Conservation (phyloP, 768 basidiomycete species). For the Dioszegia hungarica region DNA sequence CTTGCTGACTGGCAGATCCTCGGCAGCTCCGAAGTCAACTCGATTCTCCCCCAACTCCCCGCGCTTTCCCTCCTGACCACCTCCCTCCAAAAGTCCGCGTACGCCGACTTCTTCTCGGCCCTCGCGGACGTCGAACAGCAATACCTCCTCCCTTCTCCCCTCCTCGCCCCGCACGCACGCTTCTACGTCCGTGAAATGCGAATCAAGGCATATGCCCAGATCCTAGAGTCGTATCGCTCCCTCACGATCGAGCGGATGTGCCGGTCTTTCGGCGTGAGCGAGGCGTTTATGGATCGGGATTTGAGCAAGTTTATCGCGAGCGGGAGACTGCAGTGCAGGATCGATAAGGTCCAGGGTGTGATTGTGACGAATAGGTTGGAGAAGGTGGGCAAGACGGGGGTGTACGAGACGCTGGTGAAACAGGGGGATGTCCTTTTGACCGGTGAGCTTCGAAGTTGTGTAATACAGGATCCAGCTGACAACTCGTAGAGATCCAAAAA, state of each 20-base stretch:
- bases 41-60: slow-evolving; percentile 75
- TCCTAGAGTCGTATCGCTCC: slow-evolving; percentile 84
- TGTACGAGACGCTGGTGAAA: slow-evolving; percentile 88
- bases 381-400: slow-evolving; percentile 65
- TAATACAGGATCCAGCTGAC: background rate
- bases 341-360: slow-evolving; percentile 90
- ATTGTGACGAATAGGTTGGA: slow-evolving; percentile 75
- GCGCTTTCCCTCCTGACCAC: slow-evolving; percentile 75
- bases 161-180: slow-evolving; percentile 77
- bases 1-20: slow-evolving; percentile 60
- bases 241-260: slow-evolving; percentile 82
- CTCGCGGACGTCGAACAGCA: slow-evolving; percentile 85
- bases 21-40: slow-evolving; percentile 76
- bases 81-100: slow-evolving; percentile 86
- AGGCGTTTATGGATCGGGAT: slow-evolving; percentile 86
- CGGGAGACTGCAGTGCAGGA: slow-evolving; percentile 75
- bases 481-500: slow-evolving; percentile 59
- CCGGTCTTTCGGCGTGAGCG: slow-evolving; percentile 80
- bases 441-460: slow-evolving; percentile 50
- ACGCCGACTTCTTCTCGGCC: slow-evolving; percentile 87
- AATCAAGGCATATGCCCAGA: slow-evolving; percentile 82
- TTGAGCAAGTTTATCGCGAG: slow-evolving; percentile 86
- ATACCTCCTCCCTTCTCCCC: slow-evolving; percentile 77
- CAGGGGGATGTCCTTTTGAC: slow-evolving; percentile 86
- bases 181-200: slow-evolving; percentile 95